These are phyloP conservation scores for Termitomyces sp. DNA, from an alignment of 768 basidiomycete genomes.

Conservation along the genomic window DNA sequence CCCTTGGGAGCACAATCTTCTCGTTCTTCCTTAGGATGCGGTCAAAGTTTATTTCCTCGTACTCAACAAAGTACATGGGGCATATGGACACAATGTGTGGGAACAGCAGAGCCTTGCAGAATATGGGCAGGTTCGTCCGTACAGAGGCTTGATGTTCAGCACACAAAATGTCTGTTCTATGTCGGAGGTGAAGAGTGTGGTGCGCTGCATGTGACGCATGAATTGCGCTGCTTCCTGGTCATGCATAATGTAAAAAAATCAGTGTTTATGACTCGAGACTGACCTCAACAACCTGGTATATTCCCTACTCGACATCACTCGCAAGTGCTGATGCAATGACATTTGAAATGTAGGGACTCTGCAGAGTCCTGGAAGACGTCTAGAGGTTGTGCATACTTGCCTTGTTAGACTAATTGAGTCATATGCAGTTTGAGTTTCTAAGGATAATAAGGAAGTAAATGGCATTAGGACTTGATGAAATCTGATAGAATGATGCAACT, in stretches of 20 bases:
- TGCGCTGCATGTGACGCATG: slow-evolving; percentile 90
- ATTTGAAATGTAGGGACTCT: slow-evolving; percentile 81
- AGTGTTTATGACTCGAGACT: slow-evolving; percentile 9
- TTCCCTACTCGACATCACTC: slow-evolving; percentile 94
- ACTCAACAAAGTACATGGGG: slow-evolving; percentile 88
- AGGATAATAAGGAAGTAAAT: too few species aligned
- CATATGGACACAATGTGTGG: slow-evolving; percentile 49
- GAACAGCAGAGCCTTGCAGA: slow-evolving; percentile 55
- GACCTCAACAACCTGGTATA: slow-evolving; percentile 94
- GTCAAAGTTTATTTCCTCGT: slow-evolving; percentile 97
- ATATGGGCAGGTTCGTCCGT: slow-evolving; percentile 65
- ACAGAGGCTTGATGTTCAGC: slow-evolving; percentile 94
- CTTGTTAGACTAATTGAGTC: too few species aligned
- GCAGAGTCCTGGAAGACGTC: slow-evolving; percentile 70
- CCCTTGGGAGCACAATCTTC: slow-evolving; percentile 74
- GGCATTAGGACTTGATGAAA: too few species aligned
- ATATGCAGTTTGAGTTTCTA: too few species aligned
- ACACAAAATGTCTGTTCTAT: slow-evolving; percentile 92
- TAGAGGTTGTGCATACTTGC: not conserved
- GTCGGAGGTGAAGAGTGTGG: slow-evolving; percentile 85
- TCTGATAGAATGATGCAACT: too few species aligned
- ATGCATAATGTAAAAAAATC: slow-evolving; percentile 3
- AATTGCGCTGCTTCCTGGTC: slow-evolving; percentile 90
- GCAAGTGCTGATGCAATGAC: slow-evolving; percentile 80
- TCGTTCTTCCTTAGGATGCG: slow-evolving; percentile 75